A percentile compares a stretch with the other conserved stretches of the same genome.
Evolutionary conservation across 1,284 basidiomycete species (phyloP).

Genomic region (Ceratobasidium sp.): DNA sequence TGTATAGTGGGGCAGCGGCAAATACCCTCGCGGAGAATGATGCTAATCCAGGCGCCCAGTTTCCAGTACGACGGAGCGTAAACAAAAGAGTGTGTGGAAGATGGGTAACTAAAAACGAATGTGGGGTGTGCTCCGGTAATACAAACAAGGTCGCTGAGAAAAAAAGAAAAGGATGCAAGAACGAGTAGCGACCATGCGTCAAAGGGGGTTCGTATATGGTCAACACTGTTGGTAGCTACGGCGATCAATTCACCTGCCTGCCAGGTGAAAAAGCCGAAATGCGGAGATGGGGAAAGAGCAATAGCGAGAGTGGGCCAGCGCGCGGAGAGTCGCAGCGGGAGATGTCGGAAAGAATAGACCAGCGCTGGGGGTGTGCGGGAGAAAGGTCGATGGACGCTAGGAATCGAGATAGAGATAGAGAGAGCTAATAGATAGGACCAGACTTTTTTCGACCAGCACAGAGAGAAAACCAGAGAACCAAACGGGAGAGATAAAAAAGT

Average conservation of each 20-base stretch:
- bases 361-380: too few relatives aligned
- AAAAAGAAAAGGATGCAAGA: neutral
- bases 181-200: slow-evolving; percentile 6
- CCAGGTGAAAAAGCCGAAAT: slow-evolving; percentile 21
- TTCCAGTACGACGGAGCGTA: slow-evolving; percentile 13
- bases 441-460: slow-evolving; percentile 23
- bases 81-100: neutral
- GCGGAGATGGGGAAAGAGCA: neutral
- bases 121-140: slow-evolving; percentile 11
- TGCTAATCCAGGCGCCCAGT: slow-evolving; percentile 30
- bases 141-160: slow-evolving; percentile 8
- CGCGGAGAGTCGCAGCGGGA: slow-evolving; percentile 1
- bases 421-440: slow-evolving; percentile 25
- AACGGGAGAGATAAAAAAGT: neutral
- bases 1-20: slow-evolving; percentile 11
- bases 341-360: too few relatives aligned
- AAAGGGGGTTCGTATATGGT: slow-evolving; percentile 14
- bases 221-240: slow-evolving; percentile 26
- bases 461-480: neutral
- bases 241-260: slow-evolving; percentile 13
- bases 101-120: neutral
- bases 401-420: neutral
- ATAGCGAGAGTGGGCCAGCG: slow-evolving; percentile 10
- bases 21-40: slow-evolving; percentile 2
- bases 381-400: too few relatives aligned